Conservation (phyloP, 1,284 basidiomycete species). For the Xerocomus amazonicus region DNA sequence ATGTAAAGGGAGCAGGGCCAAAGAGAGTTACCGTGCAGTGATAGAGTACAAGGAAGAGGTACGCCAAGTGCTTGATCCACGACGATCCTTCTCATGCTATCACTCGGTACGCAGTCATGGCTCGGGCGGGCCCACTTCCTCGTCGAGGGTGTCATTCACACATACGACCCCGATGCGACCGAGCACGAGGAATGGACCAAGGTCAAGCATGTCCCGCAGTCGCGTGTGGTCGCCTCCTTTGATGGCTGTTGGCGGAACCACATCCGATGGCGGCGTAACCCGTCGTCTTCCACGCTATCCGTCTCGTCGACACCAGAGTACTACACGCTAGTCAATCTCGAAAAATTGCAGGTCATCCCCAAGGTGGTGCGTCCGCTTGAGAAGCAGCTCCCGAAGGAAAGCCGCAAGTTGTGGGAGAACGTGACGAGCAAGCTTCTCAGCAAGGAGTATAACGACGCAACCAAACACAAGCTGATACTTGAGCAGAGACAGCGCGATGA, state of each 20-base stretch:
- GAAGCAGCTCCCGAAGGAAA: constrained; percentile 79
- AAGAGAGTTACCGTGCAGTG: constrained; percentile 70
- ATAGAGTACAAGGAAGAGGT: constrained; percentile 98
- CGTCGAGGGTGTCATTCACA: constrained; percentile 88
- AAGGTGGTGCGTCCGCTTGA: constrained; percentile 83
- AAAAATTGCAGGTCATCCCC: constrained; percentile 70
- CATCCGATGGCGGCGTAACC: constrained; percentile 77
- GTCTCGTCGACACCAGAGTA: constrained; percentile 51
- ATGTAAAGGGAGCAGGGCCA: constrained; percentile 65
- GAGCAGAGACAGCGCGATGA: constrained; percentile 89
- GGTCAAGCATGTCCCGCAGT: constrained; percentile 85
- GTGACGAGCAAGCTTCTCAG: constrained; percentile 75
- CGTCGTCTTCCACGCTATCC: constrained; percentile 40
- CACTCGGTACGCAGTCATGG: constrained; percentile 65
- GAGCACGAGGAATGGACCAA: constrained; percentile 79
- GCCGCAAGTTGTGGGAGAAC: constrained; percentile 83
- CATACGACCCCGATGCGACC: constrained; percentile 59
- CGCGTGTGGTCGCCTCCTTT: constrained; percentile 75
- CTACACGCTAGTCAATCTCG: constrained; percentile 74
- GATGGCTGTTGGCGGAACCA: constrained; percentile 87
- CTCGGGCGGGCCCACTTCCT: constrained; percentile 85
- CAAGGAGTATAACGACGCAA: constrained; percentile 90
- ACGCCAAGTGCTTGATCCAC: constrained; percentile 23
- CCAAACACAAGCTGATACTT: constrained; percentile 81
- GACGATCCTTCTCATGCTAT: background rate